phyloP scores from a whole-genome alignment of 129 eudicot species.

The Pseudognaphalium luteoalbum region DNA sequence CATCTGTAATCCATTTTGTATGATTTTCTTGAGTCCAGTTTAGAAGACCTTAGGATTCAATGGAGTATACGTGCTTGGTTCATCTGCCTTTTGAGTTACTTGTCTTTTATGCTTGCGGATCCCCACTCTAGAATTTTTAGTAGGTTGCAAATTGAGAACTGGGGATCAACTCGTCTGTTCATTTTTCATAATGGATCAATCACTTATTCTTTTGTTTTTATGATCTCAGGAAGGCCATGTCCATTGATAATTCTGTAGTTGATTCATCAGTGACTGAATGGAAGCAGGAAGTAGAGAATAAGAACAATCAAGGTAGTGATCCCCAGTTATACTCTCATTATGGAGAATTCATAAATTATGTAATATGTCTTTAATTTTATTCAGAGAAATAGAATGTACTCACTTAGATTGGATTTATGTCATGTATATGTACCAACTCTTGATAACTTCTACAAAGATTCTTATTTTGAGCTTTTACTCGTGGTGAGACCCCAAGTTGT shows the following conservation, averaged over 20 bases:
- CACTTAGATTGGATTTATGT: conserved; percentile 1
- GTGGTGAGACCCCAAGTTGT: conserved; percentile 7
- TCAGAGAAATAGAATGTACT: background rate
- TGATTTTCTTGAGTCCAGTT: background rate
- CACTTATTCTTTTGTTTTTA: conserved; percentile 19
- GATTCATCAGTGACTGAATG: conserved; percentile 69
- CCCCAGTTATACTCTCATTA: conserved; percentile 15
- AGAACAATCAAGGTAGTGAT: conserved; percentile 58
- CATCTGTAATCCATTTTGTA: background rate
- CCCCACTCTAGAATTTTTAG: too few species aligned
- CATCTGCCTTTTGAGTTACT: background rate
- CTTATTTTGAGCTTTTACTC: conserved; percentile 8
- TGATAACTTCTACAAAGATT: conserved; percentile 9
- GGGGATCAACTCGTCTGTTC: background rate
- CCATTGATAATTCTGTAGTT: conserved; percentile 64
- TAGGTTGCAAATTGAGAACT: background rate
- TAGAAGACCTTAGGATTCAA: too few species aligned
- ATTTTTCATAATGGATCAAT: background rate
- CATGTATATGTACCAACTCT: conserved; percentile 13
- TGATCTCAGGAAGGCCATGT: conserved; percentile 49
- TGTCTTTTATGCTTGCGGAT: too few species aligned
- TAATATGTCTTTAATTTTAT: conserved; percentile 13
- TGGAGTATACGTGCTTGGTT: background rate
- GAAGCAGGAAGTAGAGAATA: conserved; percentile 50
- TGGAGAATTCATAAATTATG: conserved; percentile 2